Evolutionary conservation across 2,329 filamentous ascomycete genomes (phyloP), one percentile per base, ranked within the genome.

Genomic region (Ceratocystis colombiana): DNA sequence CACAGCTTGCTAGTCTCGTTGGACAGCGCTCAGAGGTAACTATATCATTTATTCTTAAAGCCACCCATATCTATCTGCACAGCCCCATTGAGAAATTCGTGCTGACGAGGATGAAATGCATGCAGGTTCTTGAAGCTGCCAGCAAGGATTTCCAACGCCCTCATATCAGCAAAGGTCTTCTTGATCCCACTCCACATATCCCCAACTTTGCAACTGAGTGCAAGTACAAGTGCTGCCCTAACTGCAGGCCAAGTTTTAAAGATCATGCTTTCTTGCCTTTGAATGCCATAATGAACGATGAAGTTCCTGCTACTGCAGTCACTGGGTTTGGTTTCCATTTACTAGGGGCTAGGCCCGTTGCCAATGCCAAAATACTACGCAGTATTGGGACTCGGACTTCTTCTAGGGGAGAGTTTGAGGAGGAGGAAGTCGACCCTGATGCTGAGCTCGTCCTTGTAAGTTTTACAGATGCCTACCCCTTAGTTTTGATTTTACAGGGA

Each of bases 271-370:
- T 74, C 67, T 72, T 84, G 25, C 81, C 79, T 69, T 73, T 85
- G 20, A 72, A 82, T 68, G 79, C 76, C 3, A 74, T 85, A 25
- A 71, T 75, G n/a, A 72, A 79, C 25, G 81, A 77, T 5, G 79
- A 83, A 61, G 73, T 84, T 2, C 77, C 78, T 0, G 76, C 80
- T 4, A 79, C 77, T 3, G 79, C 78, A 3, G 79, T 79, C 5
- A 74, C 76, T 1, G 82, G 80, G 0, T 84, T 78, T 69, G 79
- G 82, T 15, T 85, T 85, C 68, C 77, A 81, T 62, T 70, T 75
- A 5, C 64, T 75, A 44, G 71, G 76, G 30, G 71, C 72, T 5
- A 73, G 81, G n/a, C 82, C 81, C 1, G 67, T 81, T 3, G 71
- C 75, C 12, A 72, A 79, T 67, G 75, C 74, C 15, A 69, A 72